These are phyloP conservation scores for Saccharomycopsis sp. DNA, from an alignment of 805 yeast genomes.

Conservation along the genomic window DNA sequence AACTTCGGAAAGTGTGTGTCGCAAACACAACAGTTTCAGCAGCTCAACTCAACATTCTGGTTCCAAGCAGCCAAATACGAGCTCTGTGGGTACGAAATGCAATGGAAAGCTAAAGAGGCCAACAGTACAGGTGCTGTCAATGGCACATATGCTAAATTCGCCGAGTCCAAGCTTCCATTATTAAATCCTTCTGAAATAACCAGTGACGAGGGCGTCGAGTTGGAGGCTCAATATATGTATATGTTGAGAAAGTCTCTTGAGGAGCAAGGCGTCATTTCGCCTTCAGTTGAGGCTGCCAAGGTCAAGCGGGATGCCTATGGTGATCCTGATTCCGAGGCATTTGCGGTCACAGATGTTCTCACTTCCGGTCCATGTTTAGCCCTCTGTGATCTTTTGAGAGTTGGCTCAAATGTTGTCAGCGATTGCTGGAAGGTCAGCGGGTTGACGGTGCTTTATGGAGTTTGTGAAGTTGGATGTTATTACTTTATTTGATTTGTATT, in stretches of 20 bases:
- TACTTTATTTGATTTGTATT: constrained; percentile 4
- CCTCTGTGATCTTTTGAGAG: constrained; percentile 14
- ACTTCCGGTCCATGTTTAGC: constrained; percentile 14
- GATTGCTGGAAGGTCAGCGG: constrained; percentile 20
- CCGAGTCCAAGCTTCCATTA: not conserved
- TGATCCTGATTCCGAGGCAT: not conserved
- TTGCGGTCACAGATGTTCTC: not conserved
- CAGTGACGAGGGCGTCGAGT: constrained; percentile 5
- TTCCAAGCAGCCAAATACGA: constrained; percentile 20
- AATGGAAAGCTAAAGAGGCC: not conserved
- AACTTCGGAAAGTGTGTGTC: constrained; percentile 19
- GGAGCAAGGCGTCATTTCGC: not conserved
- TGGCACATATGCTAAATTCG: not conserved
- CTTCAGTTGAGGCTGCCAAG: not conserved
- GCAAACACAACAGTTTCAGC: constrained; percentile 10
- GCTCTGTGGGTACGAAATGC: constrained; percentile 19
- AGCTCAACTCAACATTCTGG: constrained; percentile 19
- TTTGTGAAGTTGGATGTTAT: constrained; percentile 20
- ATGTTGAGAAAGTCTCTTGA: constrained; percentile 3
- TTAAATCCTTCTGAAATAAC: not conserved
- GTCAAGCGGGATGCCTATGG: not conserved
- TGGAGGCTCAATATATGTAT: constrained; percentile 17
- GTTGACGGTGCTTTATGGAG: constrained; percentile 20
- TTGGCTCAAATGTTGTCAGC: constrained; percentile 15
- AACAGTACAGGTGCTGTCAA: constrained; percentile 1